phyloP scores from a whole-genome alignment of 257 asterid species.

The Coffea canephora region DNA sequence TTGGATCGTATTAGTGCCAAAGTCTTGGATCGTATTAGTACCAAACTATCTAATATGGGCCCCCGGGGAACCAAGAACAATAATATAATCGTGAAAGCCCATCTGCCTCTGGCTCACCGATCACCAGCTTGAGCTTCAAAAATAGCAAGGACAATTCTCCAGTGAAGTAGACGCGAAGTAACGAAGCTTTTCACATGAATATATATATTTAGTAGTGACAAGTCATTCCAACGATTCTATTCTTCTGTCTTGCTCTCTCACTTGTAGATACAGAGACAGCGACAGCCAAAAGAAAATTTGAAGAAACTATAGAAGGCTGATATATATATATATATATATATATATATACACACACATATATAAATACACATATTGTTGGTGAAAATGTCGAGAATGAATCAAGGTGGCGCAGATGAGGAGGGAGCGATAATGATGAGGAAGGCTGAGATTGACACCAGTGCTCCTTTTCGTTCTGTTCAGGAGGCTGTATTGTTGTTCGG shows the following conservation, averaged over 20 bases:
- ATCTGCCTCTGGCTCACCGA: background rate
- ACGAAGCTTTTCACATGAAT: conserved; percentile 52
- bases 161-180: conserved; percentile 87
- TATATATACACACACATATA: too few species aligned
- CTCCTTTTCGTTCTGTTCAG: conserved; percentile 78
- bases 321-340: too few species aligned
- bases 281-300: too few species aligned
- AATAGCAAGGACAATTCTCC: conserved; percentile 29
- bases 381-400: conserved; percentile 8
- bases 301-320: too few species aligned
- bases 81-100: conserved; percentile 1
- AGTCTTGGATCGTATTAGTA: background rate
- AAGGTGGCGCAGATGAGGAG: conserved; percentile 21
- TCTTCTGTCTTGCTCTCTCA: background rate
- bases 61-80: background rate
- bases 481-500: conserved; percentile 83
- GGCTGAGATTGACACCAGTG: conserved; percentile 86
- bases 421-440: conserved; percentile 22
- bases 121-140: conserved; percentile 29
- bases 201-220: background rate
- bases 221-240: conserved; percentile 12
- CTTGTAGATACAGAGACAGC: background rate
- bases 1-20: background rate
- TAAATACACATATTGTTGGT: too few species aligned
- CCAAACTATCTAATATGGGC: conserved; percentile 4